phyloP scores from a whole-genome alignment of 192 early-diverging fungal genomes.

The Spizellomyces sp. region DNA sequence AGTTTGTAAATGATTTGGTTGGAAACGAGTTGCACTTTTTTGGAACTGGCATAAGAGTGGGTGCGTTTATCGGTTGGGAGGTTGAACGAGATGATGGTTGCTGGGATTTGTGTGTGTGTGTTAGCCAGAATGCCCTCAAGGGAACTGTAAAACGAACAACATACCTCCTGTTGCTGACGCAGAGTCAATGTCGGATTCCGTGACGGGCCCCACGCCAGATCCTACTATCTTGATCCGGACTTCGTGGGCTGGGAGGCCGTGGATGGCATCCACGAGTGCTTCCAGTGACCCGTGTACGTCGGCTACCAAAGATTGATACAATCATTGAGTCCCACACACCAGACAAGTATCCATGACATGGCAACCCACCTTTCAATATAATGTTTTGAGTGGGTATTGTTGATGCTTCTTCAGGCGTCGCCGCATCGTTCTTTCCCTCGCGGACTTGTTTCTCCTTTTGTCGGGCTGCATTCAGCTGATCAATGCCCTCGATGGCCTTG shows the following conservation, averaged over 20 bases:
- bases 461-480: constrained; percentile 78
- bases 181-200: constrained; percentile 79
- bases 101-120: constrained; percentile 41
- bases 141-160: not conserved
- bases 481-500: constrained; percentile 63
- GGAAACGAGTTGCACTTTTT: constrained; percentile 66
- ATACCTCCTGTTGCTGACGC: constrained; percentile 41
- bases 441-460: constrained; percentile 16
- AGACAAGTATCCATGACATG: constrained; percentile 31
- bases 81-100: constrained; percentile 81
- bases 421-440: constrained; percentile 46
- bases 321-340: constrained; percentile 15
- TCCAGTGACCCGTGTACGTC: constrained; percentile 95
- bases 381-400: constrained; percentile 52
- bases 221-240: constrained; percentile 72
- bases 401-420: constrained; percentile 54
- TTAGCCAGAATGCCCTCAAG: not conserved
- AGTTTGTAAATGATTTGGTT: constrained; percentile 91
- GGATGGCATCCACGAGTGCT: constrained; percentile 76
- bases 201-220: constrained; percentile 83
- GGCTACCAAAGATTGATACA: constrained; percentile 34
- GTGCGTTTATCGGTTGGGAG: constrained; percentile 81
- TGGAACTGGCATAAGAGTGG: constrained; percentile 56
- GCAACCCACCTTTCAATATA: constrained; percentile 58
- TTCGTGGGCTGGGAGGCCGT: constrained; percentile 77